phyloP scores from a whole-genome alignment of 2,329 filamentous ascomycete species.

The Colletotrichum horii region DNA sequence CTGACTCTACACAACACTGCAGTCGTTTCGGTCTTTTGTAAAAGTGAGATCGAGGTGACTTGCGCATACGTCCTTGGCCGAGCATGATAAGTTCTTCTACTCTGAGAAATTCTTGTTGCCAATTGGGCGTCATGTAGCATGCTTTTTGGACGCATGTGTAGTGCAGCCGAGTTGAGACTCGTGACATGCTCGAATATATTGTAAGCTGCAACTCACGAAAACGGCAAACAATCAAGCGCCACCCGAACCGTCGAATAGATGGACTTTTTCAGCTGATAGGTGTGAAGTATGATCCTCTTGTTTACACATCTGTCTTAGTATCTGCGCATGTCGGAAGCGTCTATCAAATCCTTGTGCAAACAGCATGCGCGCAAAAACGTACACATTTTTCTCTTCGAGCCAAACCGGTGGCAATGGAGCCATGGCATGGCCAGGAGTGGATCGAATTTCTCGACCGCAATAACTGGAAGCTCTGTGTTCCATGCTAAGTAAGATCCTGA shows the following conservation, averaged over 20 bases:
- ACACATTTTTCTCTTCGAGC: too few species aligned
- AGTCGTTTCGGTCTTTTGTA: background rate
- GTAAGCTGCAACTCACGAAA: background rate
- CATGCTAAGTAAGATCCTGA: background rate
- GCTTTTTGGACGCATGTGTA: background rate
- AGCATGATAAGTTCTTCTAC: background rate
- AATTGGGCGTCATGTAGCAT: background rate
- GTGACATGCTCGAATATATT: background rate
- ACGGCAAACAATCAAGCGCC: background rate
- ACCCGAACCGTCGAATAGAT: too few species aligned
- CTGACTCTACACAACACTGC: background rate
- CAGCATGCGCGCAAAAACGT: background rate
- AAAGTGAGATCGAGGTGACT: background rate
- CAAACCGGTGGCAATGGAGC: too few species aligned
- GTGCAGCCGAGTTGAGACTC: background rate
- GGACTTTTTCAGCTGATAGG: too few species aligned
- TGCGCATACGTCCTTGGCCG: fast-evolving
- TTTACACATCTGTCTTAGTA: background rate
- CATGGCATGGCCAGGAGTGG: too few species aligned
- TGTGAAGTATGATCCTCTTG: background rate
- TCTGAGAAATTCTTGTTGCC: fast-evolving
- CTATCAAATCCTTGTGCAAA: background rate
- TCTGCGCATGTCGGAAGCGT: background rate
- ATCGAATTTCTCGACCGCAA: background rate
- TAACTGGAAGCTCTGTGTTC: background rate